Conservation (phyloP, 805 yeast genomes). For the Candida xiaguanensis region DNA sequence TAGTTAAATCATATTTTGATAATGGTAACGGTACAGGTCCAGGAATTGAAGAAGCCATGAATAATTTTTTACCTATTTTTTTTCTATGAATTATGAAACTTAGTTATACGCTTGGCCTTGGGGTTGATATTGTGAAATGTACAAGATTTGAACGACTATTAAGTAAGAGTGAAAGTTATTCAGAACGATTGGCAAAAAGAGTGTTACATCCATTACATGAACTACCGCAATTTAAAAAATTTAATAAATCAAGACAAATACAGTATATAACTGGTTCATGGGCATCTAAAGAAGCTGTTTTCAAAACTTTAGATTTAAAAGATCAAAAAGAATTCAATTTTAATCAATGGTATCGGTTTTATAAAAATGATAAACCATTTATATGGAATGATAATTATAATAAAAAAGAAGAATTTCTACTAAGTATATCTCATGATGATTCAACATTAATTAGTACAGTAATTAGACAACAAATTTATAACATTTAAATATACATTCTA, state of each 20-base stretch:
- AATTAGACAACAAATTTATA: constrained; percentile 30
- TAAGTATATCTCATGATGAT: constrained; percentile 64
- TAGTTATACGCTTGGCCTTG: constrained; percentile 40
- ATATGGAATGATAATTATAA: constrained; percentile 24
- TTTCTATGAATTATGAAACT: neutral
- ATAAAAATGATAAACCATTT: constrained; percentile 43
- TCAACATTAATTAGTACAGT: constrained; percentile 57
- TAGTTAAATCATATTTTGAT: constrained; percentile 71
- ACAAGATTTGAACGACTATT: constrained; percentile 46
- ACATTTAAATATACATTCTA: constrained; percentile 26
- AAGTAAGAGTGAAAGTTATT: constrained; percentile 22
- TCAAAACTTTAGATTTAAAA: constrained; percentile 48
- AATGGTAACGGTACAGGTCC: constrained; percentile 79
- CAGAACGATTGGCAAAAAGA: constrained; percentile 39
- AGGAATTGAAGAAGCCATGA: constrained; percentile 84
- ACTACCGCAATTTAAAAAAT: constrained; percentile 23
- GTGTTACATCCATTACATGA: constrained; percentile 52
- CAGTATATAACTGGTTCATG: constrained; percentile 52
- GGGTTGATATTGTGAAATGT: constrained; percentile 52
- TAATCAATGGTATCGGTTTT: constrained; percentile 54
- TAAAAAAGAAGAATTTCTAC: constrained; percentile 44
- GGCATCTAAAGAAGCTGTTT: constrained; percentile 76
- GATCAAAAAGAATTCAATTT: constrained; percentile 55
- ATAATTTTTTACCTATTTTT: neutral
- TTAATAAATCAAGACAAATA: constrained; percentile 19